These are phyloP conservation scores for Vitellaria paradoxa DNA, from an alignment of 179 eudicot species.

Conservation along the genomic window DNA sequence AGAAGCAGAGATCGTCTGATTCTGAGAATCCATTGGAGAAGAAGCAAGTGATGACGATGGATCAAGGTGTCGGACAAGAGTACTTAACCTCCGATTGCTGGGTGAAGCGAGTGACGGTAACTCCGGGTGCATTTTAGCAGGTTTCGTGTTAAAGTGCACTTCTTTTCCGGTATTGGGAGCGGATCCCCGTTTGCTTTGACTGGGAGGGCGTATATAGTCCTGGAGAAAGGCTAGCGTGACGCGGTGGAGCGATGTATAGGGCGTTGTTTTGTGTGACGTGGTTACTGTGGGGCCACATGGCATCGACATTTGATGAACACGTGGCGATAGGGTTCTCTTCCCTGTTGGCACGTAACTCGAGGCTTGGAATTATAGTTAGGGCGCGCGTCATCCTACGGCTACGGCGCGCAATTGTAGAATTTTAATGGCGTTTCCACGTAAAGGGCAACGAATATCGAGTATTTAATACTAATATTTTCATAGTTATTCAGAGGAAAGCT, in stretches of 20 bases:
- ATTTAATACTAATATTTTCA: no score
- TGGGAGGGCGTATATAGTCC: no score
- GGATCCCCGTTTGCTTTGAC: not conserved
- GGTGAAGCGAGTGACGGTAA: conserved; percentile 6
- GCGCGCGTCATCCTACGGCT: no score
- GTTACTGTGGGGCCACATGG: not conserved
- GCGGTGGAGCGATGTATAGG: not conserved
- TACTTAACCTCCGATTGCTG: conserved; percentile 42
- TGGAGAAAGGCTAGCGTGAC: not conserved
- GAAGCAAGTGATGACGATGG: not conserved
- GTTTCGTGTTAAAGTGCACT: not conserved
- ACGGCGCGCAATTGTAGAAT: no score
- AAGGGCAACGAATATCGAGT: no score
- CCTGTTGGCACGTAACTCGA: conserved; percentile 7
- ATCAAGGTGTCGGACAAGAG: conserved; percentile 33
- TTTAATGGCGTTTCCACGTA: no score
- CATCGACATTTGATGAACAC: not conserved
- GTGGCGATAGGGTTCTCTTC: conserved; percentile 11
- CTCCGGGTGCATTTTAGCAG: conserved; percentile 5
- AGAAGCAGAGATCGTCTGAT: conserved; percentile 23
- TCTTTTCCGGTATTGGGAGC: no score
- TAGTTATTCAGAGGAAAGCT: no score
- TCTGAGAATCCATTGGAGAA: not conserved
- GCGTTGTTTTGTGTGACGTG: not conserved
- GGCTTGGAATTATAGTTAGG: not conserved